Conservation (phyloP, 1,139 yeast genomes). For the Pichia sp. region DNA sequence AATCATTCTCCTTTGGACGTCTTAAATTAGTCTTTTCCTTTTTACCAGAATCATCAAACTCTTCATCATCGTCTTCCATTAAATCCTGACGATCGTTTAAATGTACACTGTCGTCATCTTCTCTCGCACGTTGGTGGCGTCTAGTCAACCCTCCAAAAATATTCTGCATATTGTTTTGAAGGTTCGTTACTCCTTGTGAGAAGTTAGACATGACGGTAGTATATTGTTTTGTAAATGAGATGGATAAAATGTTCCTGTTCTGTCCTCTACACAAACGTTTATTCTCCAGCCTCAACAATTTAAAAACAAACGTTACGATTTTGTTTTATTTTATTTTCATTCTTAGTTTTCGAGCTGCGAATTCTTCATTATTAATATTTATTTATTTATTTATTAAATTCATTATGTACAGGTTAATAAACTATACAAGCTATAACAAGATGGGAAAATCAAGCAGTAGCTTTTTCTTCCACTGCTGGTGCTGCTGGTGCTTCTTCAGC, state of each 20-base stretch:
- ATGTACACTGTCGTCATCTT: conserved; percentile 3
- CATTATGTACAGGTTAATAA: not conserved
- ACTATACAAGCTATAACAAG: not conserved
- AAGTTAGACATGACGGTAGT: conserved; percentile 10
- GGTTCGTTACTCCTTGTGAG: conserved; percentile 14
- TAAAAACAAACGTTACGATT: not conserved
- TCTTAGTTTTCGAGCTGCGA: too few species aligned
- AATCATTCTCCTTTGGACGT: conserved; percentile 55
- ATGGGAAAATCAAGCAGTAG: too few species aligned
- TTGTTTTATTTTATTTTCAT: not conserved
- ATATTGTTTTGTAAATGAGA: not conserved
- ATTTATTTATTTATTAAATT: too few species aligned
- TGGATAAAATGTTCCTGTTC: not conserved
- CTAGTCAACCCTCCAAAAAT: conserved; percentile 16
- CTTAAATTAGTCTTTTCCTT: conserved; percentile 37
- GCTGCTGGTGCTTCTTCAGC: not conserved
- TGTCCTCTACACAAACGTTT: not conserved
- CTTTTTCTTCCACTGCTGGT: not conserved
- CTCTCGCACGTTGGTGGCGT: conserved; percentile 5
- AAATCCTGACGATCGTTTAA: conserved; percentile 17
- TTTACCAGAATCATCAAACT: conserved; percentile 34
- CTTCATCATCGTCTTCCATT: conserved; percentile 32
- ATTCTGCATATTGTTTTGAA: conserved; percentile 16
- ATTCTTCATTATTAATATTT: too few species aligned
- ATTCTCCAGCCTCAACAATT: not conserved